Evolutionary conservation across 306 rosid species (phyloP), one percentile per base, ranked within the genome.

Genomic region (Prunus davidiana): DNA sequence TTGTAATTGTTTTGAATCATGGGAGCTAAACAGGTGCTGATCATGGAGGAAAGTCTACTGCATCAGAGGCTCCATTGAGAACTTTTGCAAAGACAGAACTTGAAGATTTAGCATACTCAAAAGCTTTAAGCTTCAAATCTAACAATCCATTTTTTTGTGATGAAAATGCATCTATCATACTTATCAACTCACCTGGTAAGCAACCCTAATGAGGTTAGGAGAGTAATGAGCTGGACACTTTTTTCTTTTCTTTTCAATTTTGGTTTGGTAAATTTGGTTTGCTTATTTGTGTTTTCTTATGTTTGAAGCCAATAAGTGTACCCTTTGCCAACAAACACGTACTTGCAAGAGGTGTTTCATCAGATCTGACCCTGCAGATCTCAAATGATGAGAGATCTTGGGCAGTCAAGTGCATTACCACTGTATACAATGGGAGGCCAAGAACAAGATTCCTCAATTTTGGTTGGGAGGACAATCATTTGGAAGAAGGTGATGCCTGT

Each of bases 391-490:
- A 67, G 47, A 67, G 45, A 75, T 63, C 27, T 57, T 79, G 86
- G 83, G 2, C 76, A 12, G 71, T 76, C 41, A 15, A 25, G 8
- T 79, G 38, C 20, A 57, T 8, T 83, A 38, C 49, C 55, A 34
- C 10, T 18, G 20, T 80, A 84, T 19, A 55, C 25, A 19, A 55
- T 0, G 10, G 25, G 10, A 22, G n/a, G 2, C 0, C 24, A 22
- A 18, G 13, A 22, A 28, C 64, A 25, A 60, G 64, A n/a, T 55
- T 55, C 27, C 8, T 4, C 16, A 5, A 12, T 25, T 28, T 12
- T 6, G 67, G 67, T 28, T 86, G 88, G 88, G 80, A 3, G 25
- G 76, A 72, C n/a, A 78, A 67, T 82, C 43, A 12, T 3, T 34
- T 67, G 66, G 20, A 73, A 67, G 19, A 8, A 20, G 85, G 79